Base-by-base conservation (phyloP, 2,329 filamentous ascomycete genomes). In the Scytalidium sp. region DNA sequence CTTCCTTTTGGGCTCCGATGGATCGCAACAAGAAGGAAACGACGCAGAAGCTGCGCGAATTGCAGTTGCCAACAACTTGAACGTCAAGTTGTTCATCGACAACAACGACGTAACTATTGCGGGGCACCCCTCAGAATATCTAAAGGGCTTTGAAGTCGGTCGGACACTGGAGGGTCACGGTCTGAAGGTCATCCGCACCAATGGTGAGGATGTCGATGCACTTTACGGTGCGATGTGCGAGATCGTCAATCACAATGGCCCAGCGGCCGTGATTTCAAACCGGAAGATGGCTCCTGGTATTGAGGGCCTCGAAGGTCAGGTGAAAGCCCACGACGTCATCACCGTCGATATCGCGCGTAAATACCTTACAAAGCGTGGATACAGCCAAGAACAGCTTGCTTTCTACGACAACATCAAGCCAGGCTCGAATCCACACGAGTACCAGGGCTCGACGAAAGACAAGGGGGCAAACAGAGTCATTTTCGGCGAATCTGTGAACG, bases 51-150 rank as follows among this genome's bases (percentile, higher is more conserved):
- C 68, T 8, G 68, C 68, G 1, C 62, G 68, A 2, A 57, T 70
- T 50, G 67, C 68, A 2, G 67, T 70, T 2, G 67, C 66, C 15
- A 58, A 63, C 15, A 60, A 64, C 29, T 56, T 70, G 23, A 70
- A 69, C 13, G 61, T 70, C 39, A 70, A 70, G 60, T 44, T 70
- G 11, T 63, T 70, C 47, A 54, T 70, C 43, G 68, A 70, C 45
- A 68, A 70, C 56, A 70, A 70, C 51, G 66, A 70, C 53, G 68
- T 70, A 22, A 70, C 68, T 0, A 70, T 70, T 50, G 67, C 68
- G 2, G 68, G 67, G 8, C 66, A 70, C 41, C 68, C 68, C 3
- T 70, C 67, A 0, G 51, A 68, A 41, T 70, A 70, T 46, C 60
- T 70, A 5, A 65, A 67, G 53, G 68, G 68, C 6, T 70, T 65